These are phyloP conservation scores for Leccinum sublutescens DNA, from an alignment of 768 basidiomycete species.

Conservation along the genomic window DNA sequence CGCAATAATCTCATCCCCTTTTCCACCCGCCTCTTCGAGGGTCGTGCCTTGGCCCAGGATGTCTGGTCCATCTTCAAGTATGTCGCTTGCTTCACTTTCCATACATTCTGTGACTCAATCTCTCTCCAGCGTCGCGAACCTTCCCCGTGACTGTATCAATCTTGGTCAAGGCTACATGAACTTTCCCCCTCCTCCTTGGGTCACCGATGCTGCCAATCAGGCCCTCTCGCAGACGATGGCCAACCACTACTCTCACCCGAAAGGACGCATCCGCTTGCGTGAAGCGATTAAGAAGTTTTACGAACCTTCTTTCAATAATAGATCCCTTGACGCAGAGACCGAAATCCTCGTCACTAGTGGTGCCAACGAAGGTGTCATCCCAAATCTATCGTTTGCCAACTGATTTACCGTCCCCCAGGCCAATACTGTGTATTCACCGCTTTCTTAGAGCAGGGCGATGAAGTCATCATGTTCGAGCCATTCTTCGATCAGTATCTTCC, in stretches of 20 bases:
- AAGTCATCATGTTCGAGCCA: conserved; percentile 98
- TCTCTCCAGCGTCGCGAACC: conserved; percentile 67
- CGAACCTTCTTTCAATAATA: conserved; percentile 57
- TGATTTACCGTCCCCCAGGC: conserved; percentile 39
- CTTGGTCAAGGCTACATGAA: conserved; percentile 96
- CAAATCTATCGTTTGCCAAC: neutral
- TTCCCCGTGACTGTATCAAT: conserved; percentile 92
- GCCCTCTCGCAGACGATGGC: conserved; percentile 60
- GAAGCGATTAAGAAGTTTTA: conserved; percentile 85
- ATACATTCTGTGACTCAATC: neutral
- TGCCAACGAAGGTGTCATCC: conserved; percentile 82
- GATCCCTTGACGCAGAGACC: conserved; percentile 75
- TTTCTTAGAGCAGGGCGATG: conserved; percentile 88
- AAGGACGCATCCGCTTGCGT: conserved; percentile 82
- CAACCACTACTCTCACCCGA: conserved; percentile 92
- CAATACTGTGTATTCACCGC: conserved; percentile 93
- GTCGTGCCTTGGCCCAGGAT: conserved; percentile 76
- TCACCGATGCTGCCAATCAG: conserved; percentile 67
- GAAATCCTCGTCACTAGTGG: conserved; percentile 96
- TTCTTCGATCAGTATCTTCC: conserved; percentile 97
- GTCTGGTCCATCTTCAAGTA: conserved; percentile 94
- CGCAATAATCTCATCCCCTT: conserved; percentile 58
- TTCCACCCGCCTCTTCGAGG: conserved; percentile 70
- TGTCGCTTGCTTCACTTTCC: conserved; percentile 4
- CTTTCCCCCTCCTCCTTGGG: conserved; percentile 81